These are phyloP conservation scores for Cymbidium sinense DNA, from an alignment of 106 monocot genomes.

Conservation along the genomic window DNA sequence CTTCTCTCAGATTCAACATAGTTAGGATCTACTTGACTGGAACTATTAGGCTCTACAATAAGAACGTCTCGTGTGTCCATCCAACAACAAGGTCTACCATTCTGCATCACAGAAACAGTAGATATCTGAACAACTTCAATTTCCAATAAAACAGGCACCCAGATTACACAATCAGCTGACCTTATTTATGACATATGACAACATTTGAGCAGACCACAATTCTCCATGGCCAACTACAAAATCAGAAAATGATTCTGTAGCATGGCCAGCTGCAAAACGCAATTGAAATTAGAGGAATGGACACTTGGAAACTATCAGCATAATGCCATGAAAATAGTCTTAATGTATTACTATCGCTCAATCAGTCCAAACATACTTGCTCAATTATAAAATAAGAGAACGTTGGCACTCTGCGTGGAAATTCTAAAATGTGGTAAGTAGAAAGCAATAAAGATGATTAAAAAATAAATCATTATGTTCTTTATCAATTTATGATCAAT, in stretches of 20 bases:
- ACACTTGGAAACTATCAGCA: not conserved
- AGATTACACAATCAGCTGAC: conserved; percentile 17
- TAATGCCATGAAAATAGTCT: no score
- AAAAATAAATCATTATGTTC: no score
- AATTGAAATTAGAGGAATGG: not conserved
- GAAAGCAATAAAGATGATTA: no score
- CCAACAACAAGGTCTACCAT: conserved; percentile 79
- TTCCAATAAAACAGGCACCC: not conserved
- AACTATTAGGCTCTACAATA: conserved; percentile 75
- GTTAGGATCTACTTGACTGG: conserved; percentile 97
- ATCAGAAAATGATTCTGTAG: conserved; percentile 96
- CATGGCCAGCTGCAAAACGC: conserved; percentile 83
- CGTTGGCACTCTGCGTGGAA: not conserved
- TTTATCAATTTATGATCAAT: no score
- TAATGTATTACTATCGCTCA: not conserved
- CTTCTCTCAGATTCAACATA: conserved; percentile 72
- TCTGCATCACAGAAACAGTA: conserved; percentile 35
- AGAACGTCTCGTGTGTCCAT: conserved; percentile 96
- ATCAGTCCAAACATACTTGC: not conserved
- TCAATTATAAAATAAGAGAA: not conserved
- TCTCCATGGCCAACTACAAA: conserved; percentile 99
- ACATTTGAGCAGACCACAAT: conserved; percentile 96
- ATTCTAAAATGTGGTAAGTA: not conserved
- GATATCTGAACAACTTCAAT: not conserved
- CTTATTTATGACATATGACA: conserved; percentile 82